Evolutionary conservation across 495 filamentous ascomycete species (phyloP), one percentile per base, ranked within the genome.

Genomic region (Penicillium riverlandense): DNA sequence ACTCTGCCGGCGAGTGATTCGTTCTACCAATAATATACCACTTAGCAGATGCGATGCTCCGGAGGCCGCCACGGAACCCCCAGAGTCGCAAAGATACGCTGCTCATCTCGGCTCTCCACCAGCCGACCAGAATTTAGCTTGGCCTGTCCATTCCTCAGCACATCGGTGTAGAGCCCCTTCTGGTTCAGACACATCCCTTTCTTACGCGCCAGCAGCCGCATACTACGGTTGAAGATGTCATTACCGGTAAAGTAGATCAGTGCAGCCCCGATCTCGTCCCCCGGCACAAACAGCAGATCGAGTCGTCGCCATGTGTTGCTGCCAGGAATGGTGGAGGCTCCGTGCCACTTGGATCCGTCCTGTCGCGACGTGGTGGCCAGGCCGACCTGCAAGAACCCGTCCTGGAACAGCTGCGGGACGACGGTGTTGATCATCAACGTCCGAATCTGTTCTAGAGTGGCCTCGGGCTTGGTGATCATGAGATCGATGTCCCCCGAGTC

Each of bases 171-270:
- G 38, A 98, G 63, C 1, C 89, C 92, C 13, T 76, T 70, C 58
- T 96, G 90, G 53, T 96, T 96, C 30, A 98, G 55, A 43, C 85
- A 68, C 84, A 95, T 90, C 0, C 82, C 80, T 59, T 88, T 92
- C 70, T 79, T 90, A 29, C 81, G 82, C 16, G 90, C 88, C 38
- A 96, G 67, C 9, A 96, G 63, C 50, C 92, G 65, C 63, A 96
- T 77, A 44, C 86, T 92, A 28, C 91, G 74, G 54, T 98, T 98
- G 69, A 98, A 98, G 39, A 96, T 89, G 55, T 96, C 90, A 53
- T 95, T 94, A 1, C 92, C 92, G 0, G 92, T 96, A 52, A 96
- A 98, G 55, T 98, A 98, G 40, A 98, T 77, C 55, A 96, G 58
- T 1, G 92, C 90, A 1, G 92, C 92, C 3, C 92, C 92, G 34